Evolutionary conservation across 208 protist species (phyloP).

Genomic region (Vickermania ingenoplastis): DNA sequence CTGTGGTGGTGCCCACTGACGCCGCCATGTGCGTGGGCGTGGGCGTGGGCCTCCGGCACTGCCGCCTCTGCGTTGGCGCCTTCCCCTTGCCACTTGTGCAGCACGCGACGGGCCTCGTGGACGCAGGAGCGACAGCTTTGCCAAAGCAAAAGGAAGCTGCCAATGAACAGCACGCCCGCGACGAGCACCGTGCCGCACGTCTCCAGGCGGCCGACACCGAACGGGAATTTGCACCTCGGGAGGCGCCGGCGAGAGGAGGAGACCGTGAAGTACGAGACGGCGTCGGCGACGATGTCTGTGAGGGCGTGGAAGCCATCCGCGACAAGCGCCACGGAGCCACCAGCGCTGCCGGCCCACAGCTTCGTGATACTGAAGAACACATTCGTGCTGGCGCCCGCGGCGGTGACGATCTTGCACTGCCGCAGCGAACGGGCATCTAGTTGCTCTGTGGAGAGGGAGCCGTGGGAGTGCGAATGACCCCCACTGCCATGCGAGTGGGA

Average conservation of each 20-base stretch:
- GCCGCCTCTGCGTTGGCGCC: background rate
- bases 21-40: constrained; percentile 15
- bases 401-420: constrained; percentile 62
- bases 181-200: constrained; percentile 75
- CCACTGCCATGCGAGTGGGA: constrained; percentile 32
- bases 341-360: constrained; percentile 52
- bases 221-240: constrained; percentile 74
- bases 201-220: constrained; percentile 76
- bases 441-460: constrained; percentile 24
- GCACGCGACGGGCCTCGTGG: constrained; percentile 12
- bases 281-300: constrained; percentile 73
- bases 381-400: constrained; percentile 55
- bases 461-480: constrained; percentile 24
- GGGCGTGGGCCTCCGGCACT: background rate
- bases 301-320: constrained; percentile 82
- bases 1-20: constrained; percentile 45
- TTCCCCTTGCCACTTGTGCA: constrained; percentile 4
- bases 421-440: constrained; percentile 43
- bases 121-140: constrained; percentile 47
- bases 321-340: constrained; percentile 76
- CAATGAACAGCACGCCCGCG: constrained; percentile 64
- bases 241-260: constrained; percentile 44
- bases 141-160: constrained; percentile 61
- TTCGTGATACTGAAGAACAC: constrained; percentile 74
- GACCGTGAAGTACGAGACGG: constrained; percentile 68